Percentiles rank a stretch among this genome's conserved stretches.
Evolutionary conservation across 2,329 filamentous ascomycete species (phyloP).

Genomic region (Beauveria rudraprayagi): DNA sequence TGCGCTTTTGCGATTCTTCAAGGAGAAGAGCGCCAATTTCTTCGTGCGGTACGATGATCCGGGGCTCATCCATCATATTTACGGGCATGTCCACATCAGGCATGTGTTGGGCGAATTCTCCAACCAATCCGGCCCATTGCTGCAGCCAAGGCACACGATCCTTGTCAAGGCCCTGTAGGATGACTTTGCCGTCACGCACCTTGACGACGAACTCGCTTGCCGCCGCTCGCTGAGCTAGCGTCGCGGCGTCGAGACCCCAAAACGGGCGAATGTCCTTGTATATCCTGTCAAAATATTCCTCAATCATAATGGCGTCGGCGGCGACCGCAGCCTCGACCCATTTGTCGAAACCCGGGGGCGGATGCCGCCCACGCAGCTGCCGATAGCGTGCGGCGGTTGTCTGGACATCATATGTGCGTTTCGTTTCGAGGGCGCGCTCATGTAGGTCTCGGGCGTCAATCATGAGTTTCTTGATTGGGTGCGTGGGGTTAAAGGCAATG

Average conservation of each 20-base stretch:
- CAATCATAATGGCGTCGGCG: slow-evolving; percentile 47
- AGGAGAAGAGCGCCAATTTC: slow-evolving; percentile 43
- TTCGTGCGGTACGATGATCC: slow-evolving; percentile 53
- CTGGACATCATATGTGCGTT: slow-evolving; percentile 39
- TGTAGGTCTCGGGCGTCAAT: slow-evolving; percentile 36
- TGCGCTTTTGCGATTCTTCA: slow-evolving; percentile 36
- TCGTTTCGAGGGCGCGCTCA: slow-evolving; percentile 28
- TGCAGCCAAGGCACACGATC: slow-evolving; percentile 37
- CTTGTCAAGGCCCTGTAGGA: slow-evolving; percentile 29
- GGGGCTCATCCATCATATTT: slow-evolving; percentile 56
- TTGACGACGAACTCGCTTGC: slow-evolving; percentile 38
- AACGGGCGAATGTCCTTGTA: slow-evolving; percentile 55
- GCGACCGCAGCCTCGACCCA: slow-evolving; percentile 50
- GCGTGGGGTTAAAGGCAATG: slow-evolving; percentile 22
- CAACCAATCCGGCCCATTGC: slow-evolving; percentile 41
- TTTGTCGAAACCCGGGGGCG: slow-evolving; percentile 54
- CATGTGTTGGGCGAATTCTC: slow-evolving; percentile 43
- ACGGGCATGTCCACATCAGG: slow-evolving; percentile 61
- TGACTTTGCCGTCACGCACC: slow-evolving; percentile 38
- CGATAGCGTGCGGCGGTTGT: slow-evolving; percentile 50
- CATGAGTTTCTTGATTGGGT: slow-evolving; percentile 46
- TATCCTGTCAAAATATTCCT: slow-evolving; percentile 58
- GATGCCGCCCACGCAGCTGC: slow-evolving; percentile 47
- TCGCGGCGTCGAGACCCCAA: slow-evolving; percentile 44
- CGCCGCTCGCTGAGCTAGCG: slow-evolving; percentile 31